Base-by-base conservation (phyloP, 345 rosid species). In the Lepidium aucheri region DNA sequence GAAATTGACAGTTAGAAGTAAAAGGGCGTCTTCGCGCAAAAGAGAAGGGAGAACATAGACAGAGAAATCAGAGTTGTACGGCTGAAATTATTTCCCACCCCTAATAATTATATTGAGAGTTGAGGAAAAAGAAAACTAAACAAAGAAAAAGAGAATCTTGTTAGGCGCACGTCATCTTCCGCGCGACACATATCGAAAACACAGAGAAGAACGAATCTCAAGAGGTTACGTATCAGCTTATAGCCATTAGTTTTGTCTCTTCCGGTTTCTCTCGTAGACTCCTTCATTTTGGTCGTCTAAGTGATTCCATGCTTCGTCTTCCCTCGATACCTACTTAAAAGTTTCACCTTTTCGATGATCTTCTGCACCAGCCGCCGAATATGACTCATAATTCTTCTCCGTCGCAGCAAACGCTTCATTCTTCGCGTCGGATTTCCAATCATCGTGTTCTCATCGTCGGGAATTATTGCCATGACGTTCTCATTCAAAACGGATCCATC, bases 391-490 rank as follows among this genome's bases (percentile, higher is more conserved):
- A 46, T 39, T 73, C 68, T 60, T 68, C 24, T 38, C 69, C 73
- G 28, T 17, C 57, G 63, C 72, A 32, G 5, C 77, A 42, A 50
- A 3, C 66, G 1, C 42, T 72, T 17, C 52, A 65, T 15, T 18
- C 72, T 0, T 60, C 66, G 12, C 76, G 10, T 18, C 76, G 57
- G n/a, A 40, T 10, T 61, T 44, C 75, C 9, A 36, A 58, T 17
- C 78, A 50, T 44, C 77, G 86, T 4, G 89, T 87, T 36, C 82
- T 95, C 61, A 79, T 95, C 58, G 97, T 81, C 16, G 99, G 99
- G 1, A 94, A 91, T 35, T 86, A 85, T 64, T 90, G 95, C 83
- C 99, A 94, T 79, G 99, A 91, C 68, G 85, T 91, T 51, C 76
- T 95, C 17, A 81, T 87, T 71, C 88, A 80, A 56, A 70, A 82